phyloP scores from a whole-genome alignment of 345 rosid genomes.

The Rhodamnia argentea region DNA sequence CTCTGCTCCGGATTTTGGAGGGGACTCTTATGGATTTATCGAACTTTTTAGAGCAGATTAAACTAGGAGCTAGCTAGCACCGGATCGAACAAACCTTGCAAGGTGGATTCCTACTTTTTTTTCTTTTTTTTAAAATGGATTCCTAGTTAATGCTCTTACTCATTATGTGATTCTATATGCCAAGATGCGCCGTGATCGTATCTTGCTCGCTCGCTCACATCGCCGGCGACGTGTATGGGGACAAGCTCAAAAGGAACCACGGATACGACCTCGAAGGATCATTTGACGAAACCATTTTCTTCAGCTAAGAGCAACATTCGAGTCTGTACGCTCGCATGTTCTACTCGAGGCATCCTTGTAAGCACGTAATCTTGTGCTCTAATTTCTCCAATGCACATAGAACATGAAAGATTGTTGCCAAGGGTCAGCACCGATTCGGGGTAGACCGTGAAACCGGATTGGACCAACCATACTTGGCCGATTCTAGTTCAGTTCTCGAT shows the following conservation, averaged over 20 bases:
- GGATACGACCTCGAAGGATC: too few species aligned
- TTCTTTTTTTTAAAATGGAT: too few species aligned
- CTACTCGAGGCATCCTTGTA: neutral
- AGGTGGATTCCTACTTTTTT: too few species aligned
- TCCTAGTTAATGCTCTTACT: neutral
- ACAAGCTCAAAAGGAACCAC: accelerated
- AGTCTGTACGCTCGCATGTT: neutral
- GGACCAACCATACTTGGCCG: accelerated
- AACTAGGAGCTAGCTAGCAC: neutral
- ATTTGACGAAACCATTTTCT: too few species aligned
- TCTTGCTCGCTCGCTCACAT: neutral
- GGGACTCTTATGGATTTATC: neutral
- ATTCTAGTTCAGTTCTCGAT: accelerated
- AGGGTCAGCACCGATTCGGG: accelerated
- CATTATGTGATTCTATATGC: neutral
- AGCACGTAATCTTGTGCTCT: neutral
- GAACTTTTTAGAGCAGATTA: neutral
- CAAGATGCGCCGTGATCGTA: accelerated
- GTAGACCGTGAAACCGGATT: neutral
- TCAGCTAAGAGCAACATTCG: neutral
- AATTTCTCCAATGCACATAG: accelerated
- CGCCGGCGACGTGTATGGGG: accelerated
- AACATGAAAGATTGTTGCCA: neutral
- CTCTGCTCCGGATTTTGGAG: neutral
- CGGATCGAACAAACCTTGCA: neutral